Conservation (phyloP, 2,329 filamentous ascomycete species). For the Mariannaea sp. region DNA sequence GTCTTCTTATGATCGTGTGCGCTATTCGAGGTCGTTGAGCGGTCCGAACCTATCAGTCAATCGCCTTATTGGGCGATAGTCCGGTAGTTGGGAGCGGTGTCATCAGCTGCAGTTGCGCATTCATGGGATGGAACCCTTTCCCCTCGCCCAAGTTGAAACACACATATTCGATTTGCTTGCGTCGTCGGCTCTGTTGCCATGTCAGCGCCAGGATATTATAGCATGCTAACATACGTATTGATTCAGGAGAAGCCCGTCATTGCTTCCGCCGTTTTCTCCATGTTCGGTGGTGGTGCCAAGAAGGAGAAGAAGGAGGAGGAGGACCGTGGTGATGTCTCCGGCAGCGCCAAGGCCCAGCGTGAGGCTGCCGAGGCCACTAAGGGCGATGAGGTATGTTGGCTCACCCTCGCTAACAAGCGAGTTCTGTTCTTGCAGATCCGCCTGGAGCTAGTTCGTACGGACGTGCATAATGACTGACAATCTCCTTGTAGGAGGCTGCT, state of each 20-base stretch:
- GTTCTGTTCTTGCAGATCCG: neutral
- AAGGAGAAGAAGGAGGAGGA: constrained; percentile 90
- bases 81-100: neutral
- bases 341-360: constrained; percentile 81
- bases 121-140: neutral
- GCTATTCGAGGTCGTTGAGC: neutral
- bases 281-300: constrained; percentile 98
- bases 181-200: neutral
- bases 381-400: constrained; percentile 59
- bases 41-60: too few species aligned
- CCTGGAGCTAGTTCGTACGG: neutral
- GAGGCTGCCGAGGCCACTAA: constrained; percentile 63
- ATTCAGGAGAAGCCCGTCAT: constrained; percentile 50
- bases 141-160: neutral
- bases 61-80: too few species aligned
- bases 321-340: constrained; percentile 84
- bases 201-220: neutral
- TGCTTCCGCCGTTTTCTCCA: constrained; percentile 82
- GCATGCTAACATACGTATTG: constrained; percentile 7
- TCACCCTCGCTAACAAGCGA: neutral
- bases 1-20: neutral
- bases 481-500: constrained; percentile 65
- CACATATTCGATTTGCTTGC: neutral
- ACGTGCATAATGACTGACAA: constrained; percentile 13
- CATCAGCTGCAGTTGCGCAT: neutral